Evolutionary conservation across 2,329 filamentous ascomycete species (phyloP).

Genomic region (Fusarium nisikadoi): DNA sequence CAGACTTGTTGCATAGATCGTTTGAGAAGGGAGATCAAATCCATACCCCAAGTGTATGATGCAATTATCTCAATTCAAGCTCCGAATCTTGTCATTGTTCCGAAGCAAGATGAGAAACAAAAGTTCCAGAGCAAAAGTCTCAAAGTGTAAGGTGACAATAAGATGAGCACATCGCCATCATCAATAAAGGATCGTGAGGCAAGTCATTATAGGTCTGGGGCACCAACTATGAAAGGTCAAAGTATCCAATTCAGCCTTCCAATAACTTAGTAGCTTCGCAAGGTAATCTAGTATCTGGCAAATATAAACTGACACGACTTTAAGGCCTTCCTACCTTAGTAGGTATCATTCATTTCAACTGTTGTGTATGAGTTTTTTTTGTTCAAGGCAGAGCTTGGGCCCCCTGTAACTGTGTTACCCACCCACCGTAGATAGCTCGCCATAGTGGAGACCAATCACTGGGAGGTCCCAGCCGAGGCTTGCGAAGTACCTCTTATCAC

Average conservation of each 20-base stretch:
- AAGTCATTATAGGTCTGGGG: not conserved
- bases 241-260: too few relatives aligned
- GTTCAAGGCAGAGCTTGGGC: not conserved
- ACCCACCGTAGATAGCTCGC: constrained; percentile 6
- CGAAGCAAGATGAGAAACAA: constrained; percentile 2
- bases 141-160: not conserved
- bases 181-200: not conserved
- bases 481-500: constrained; percentile 16
- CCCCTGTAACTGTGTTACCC: not conserved
- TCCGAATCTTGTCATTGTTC: not conserved
- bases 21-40: not conserved
- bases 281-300: not conserved
- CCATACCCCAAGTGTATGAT: not conserved
- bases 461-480: not conserved
- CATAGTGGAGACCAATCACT: constrained; percentile 30
- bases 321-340: not conserved
- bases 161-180: not conserved
- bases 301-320: not conserved
- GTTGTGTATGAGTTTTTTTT: not conserved
- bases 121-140: constrained; percentile 3
- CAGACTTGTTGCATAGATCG: not conserved
- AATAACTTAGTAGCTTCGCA: not conserved
- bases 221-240: not conserved
- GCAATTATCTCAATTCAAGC: not conserved
- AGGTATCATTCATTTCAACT: not conserved